Evolutionary conservation across 805 yeast species (phyloP).

Genomic region (Komagataella phaffii): DNA sequence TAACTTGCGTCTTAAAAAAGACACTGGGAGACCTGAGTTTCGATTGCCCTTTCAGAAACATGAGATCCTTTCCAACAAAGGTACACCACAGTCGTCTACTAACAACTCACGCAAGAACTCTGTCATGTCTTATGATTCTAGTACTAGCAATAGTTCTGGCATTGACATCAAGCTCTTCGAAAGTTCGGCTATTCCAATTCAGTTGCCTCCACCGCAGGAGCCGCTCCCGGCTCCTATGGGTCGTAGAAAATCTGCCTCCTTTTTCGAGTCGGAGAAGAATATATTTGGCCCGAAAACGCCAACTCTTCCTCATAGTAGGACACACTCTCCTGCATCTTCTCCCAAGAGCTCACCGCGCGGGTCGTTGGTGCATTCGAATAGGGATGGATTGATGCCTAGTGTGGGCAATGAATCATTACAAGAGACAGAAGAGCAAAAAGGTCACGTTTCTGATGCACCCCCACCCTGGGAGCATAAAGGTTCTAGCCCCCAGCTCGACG

Average conservation of each 20-base stretch:
- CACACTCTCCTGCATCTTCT: neutral
- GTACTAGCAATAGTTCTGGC: neutral
- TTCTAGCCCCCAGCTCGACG: neutral
- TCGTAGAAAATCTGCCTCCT: neutral
- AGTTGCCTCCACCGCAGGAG: neutral
- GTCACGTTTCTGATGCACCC: neutral
- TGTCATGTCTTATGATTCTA: neutral
- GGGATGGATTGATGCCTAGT: neutral
- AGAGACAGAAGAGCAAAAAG: neutral
- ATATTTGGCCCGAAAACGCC: neutral
- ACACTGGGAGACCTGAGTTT: neutral
- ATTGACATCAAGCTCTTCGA: neutral
- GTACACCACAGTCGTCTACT: neutral
- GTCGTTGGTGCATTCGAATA: neutral
- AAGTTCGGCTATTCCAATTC: neutral
- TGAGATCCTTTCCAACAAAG: neutral
- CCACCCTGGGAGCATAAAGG: neutral
- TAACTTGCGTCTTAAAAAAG: neutral
- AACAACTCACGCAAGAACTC: neutral
- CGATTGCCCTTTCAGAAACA: neutral
- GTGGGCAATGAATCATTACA: neutral
- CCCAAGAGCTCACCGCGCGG: neutral
- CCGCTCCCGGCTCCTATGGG: neutral
- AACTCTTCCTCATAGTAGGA: neutral
- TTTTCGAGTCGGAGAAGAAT: neutral